Percentiles rank a stretch among this genome's conserved stretches.
phyloP scores from a whole-genome alignment of 805 yeast genomes.

The Crinitomyces ghanaensis region DNA sequence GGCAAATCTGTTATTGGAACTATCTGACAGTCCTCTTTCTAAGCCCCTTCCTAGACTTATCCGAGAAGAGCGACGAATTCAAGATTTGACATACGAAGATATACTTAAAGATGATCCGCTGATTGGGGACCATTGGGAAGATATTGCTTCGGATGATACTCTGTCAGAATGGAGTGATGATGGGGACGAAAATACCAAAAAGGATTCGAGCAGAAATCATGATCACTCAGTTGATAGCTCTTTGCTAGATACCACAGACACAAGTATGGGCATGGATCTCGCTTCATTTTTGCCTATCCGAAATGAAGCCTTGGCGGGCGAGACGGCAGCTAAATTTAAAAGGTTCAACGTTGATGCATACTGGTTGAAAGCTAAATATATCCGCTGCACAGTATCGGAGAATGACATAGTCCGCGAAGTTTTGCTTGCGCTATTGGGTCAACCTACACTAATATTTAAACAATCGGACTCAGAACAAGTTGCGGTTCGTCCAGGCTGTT shows the following conservation, averaged over 20 bases:
- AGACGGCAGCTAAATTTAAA: neutral
- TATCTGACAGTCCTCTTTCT: constrained; percentile 1
- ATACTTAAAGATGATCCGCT: constrained; percentile 21
- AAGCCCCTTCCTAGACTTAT: neutral
- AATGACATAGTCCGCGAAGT: constrained; percentile 13
- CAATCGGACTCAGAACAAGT: neutral
- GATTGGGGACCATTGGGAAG: constrained; percentile 22
- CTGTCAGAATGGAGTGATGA: constrained; percentile 1
- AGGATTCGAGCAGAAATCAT: neutral
- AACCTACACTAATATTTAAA: constrained; percentile 4
- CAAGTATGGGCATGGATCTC: neutral
- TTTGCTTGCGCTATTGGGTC: constrained; percentile 10
- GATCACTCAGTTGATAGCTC: neutral
- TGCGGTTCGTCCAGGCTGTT: neutral
- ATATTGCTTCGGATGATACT: constrained; percentile 2
- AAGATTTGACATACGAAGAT: constrained; percentile 16
- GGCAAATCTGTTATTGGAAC: constrained; percentile 1
- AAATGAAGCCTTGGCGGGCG: neutral
- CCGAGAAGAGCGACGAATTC: neutral
- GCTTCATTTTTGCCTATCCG: neutral
- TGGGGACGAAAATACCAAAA: neutral
- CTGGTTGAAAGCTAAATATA: neutral
- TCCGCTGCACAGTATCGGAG: constrained; percentile 5
- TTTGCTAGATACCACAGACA: neutral
- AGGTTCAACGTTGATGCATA: too few species aligned